Evolutionary conservation across 129 eudicot species (phyloP), one percentile per base, ranked within the genome.

Genomic region (Helichrysum umbraculigerum): DNA sequence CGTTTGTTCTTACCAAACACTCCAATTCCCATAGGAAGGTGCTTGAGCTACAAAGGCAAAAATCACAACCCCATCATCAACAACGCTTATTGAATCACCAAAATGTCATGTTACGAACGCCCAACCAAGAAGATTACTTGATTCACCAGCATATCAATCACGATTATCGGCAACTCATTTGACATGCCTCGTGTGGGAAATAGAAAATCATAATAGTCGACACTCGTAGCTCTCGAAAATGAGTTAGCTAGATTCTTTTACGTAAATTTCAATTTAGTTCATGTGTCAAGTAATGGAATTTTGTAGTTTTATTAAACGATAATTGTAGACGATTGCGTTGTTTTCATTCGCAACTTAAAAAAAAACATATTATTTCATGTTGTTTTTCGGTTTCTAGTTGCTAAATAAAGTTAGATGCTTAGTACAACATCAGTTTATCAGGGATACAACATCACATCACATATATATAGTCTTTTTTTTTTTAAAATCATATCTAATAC

Each of bases 21-120:
- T 91, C 97, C n/a, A 91, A 91, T 52, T 91, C 97, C 2, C 97
- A 91, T 76, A 76, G 97, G 61, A 91, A 91, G 68, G 97, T 91
- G 37, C 80, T 91, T 29, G 97, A 91, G 87, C 83, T 91, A 28
- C 42, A 90, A 72, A 79, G 90, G 54, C 96, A 91, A 51, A 79
- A 82, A 67, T 72, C 82, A 14, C 83, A 82, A 34, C 65, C 64
- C 17, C 29, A 63, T 63, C 71, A 44, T 44, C 62, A 29, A 47
- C 91, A 80, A 15, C 86, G 77, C 5, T 56, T 71, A 54, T 37
- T 81, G 62, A 81, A 78, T 75, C 84, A 80, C 51, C 87, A 78
- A 35, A 83, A 69, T 56, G 69, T 81, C 77, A 79, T 86, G 86
- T 82, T 80, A 67, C 87, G 79, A 69, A 80, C 75, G 72, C 32